phyloP scores from a whole-genome alignment of 352 stramenopile genomes.

The Phytopythium aichiense region DNA sequence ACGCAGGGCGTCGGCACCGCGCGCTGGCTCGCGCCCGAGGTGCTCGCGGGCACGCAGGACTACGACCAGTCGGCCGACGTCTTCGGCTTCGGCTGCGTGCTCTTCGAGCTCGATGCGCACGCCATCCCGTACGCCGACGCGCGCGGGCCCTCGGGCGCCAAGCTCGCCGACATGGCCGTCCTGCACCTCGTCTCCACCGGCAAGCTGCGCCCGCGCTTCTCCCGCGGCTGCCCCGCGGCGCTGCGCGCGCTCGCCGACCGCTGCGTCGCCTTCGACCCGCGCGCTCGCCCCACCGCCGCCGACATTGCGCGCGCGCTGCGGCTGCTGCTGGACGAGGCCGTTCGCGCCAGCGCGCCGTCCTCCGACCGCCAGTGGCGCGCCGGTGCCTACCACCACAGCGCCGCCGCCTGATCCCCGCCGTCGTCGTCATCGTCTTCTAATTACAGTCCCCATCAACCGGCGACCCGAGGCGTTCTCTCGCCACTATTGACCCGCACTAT shows the following conservation, averaged over 20 bases:
- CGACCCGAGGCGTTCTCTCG: no score
- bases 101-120: slow-evolving; percentile 64
- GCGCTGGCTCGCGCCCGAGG: slow-evolving; percentile 51
- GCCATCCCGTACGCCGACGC: slow-evolving; percentile 45
- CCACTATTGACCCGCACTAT: no score
- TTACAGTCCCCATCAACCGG: no score
- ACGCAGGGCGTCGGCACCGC: slow-evolving; percentile 42
- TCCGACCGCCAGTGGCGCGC: not conserved
- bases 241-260: slow-evolving; percentile 4
- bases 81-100: slow-evolving; percentile 42
- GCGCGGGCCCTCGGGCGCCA: slow-evolving; percentile 15
- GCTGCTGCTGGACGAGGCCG: not conserved
- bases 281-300: slow-evolving; percentile 4
- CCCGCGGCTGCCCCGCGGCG: slow-evolving; percentile 23
- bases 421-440: no score
- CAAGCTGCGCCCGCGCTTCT: slow-evolving; percentile 36
- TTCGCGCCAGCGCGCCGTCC: not conserved
- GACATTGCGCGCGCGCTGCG: slow-evolving; percentile 5
- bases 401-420: not conserved
- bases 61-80: slow-evolving; percentile 53
- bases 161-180: slow-evolving; percentile 38
- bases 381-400: not conserved
- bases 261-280: slow-evolving; percentile 11
- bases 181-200: slow-evolving; percentile 50
- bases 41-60: slow-evolving; percentile 37